Base-by-base conservation (phyloP, 441 rosid species). In the Geranium incanum region DNA sequence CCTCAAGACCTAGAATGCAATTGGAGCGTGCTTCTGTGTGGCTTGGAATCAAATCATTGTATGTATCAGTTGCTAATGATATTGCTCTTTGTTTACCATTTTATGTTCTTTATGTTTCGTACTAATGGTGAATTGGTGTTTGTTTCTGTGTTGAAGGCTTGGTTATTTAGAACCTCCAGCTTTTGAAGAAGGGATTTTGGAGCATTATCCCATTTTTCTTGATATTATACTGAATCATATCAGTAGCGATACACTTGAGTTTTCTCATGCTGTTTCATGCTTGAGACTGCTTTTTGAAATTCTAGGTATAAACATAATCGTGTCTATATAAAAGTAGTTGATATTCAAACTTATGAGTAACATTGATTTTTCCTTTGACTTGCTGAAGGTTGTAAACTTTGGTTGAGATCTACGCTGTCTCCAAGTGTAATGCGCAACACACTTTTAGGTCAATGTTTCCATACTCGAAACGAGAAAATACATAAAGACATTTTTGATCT, bases 341-440 rank as follows among this genome's bases (percentile, higher is more conserved):
- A 33, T 36, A 39, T 65, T 38, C 64, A 70, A 36, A 18, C 13
- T 66, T 68, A 62, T 57, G 48, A 68, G 66, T 71, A 15, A 59
- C 63, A 41, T 45, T 63, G 65, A 9, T 39, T 71, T 37, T 37
- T 63, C 59, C 77, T 71, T 77, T 68, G 70, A 71, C 73, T 76
- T 74, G 69, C 75, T 79, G 71, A 78, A 95, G 99, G 99, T 81
- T 93, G 92, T 82, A 95, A 91, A 88, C 93, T 95, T 71, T 95
- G 99, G 99, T 80, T 95, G 81, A 87, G 98, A 81, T 84, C 99
- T 82, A 89, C 97, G 21, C 77, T 95, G 80, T 93, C 99, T 78
- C 97, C 98, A 68, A 90, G 97, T 80, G 97, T 90, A 82, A 89
- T 95, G 99, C 90, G 97, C 76, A 93, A 94, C 81, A 91, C 99